These are phyloP conservation scores for Herpetomonas samuelpessoai DNA, from an alignment of 208 protist genomes.

Conservation along the genomic window DNA sequence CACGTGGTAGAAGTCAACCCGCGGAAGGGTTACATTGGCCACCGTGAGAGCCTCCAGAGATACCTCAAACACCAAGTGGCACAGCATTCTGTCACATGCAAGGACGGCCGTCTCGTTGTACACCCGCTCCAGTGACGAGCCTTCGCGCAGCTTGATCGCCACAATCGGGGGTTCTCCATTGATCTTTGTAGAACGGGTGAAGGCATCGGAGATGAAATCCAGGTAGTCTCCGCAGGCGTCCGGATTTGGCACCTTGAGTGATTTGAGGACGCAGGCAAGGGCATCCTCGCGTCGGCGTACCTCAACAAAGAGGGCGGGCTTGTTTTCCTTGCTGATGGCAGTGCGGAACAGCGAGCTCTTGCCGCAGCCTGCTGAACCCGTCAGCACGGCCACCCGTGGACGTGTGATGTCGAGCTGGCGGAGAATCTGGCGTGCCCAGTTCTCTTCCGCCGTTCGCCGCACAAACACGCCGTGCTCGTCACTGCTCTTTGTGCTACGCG, in stretches of 20 bases:
- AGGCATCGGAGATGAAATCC: constrained; percentile 78
- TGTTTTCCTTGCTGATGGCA: constrained; percentile 72
- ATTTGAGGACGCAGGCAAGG: constrained; percentile 55
- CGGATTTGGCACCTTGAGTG: constrained; percentile 74
- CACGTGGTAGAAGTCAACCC: constrained; percentile 69
- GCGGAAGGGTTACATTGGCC: constrained; percentile 54
- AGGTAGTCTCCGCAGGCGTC: constrained; percentile 79
- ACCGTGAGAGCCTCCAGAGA: constrained; percentile 66
- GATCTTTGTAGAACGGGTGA: constrained; percentile 57
- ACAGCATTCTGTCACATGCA: constrained; percentile 67
- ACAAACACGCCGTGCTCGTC: constrained; percentile 24
- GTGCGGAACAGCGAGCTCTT: constrained; percentile 64
- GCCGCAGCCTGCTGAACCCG: constrained; percentile 47
- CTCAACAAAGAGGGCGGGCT: constrained; percentile 72
- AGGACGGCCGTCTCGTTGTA: constrained; percentile 79
- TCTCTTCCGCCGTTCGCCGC: constrained; percentile 56
- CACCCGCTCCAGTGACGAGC: constrained; percentile 54
- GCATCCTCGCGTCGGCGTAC: constrained; percentile 71
- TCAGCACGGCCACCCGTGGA: constrained; percentile 63
- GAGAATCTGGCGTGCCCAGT: constrained; percentile 68
- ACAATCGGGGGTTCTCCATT: constrained; percentile 69
- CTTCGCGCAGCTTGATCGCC: constrained; percentile 76
- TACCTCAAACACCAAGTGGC: constrained; percentile 77
- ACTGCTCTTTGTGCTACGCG: constrained; percentile 6
- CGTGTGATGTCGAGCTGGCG: constrained; percentile 61